A percentile compares a stretch with the other conserved stretches of the same genome.
Conservation (phyloP, 2,329 filamentous ascomycete species). For the Fusarium temperatum region DNA sequence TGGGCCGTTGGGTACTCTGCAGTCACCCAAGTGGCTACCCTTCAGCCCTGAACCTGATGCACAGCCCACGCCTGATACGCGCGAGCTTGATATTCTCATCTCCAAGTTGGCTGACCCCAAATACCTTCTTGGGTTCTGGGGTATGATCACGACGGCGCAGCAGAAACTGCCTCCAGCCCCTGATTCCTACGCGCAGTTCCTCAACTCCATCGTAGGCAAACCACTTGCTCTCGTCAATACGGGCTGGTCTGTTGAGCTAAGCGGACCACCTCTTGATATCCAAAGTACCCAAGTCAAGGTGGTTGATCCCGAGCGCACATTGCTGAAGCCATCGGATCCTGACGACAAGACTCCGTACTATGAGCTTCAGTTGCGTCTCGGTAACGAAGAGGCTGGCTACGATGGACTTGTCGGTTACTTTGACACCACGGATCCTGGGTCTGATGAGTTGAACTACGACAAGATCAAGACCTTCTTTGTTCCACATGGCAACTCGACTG, state of each 20-base stretch:
- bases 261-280: not conserved
- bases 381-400: conserved; percentile 44
- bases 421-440: conserved; percentile 7
- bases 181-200: conserved; percentile 47
- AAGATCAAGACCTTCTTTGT: conserved; percentile 43
- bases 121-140: conserved; percentile 46
- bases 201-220: conserved; percentile 50
- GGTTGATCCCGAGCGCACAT: not conserved
- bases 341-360: conserved; percentile 36
- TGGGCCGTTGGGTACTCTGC: conserved; percentile 37
- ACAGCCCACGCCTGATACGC: not conserved
- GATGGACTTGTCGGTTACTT: conserved; percentile 56
- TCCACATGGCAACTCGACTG: not conserved
- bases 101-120: conserved; percentile 24
- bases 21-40: conserved; percentile 47
- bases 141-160: conserved; percentile 48
- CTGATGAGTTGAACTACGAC: conserved; percentile 35
- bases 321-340: not conserved
- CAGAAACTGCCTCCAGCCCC: conserved; percentile 44
- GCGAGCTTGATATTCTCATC: conserved; percentile 46
- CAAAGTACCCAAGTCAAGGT: conserved; percentile 31
- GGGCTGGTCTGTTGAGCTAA: conserved; percentile 50
- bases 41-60: conserved; percentile 35
- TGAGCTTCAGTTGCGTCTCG: conserved; percentile 49
- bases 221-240: conserved; percentile 54